Evolutionary conservation across 495 filamentous ascomycete genomes (phyloP).

Genomic region (Amphirosellinia nigrospora): DNA sequence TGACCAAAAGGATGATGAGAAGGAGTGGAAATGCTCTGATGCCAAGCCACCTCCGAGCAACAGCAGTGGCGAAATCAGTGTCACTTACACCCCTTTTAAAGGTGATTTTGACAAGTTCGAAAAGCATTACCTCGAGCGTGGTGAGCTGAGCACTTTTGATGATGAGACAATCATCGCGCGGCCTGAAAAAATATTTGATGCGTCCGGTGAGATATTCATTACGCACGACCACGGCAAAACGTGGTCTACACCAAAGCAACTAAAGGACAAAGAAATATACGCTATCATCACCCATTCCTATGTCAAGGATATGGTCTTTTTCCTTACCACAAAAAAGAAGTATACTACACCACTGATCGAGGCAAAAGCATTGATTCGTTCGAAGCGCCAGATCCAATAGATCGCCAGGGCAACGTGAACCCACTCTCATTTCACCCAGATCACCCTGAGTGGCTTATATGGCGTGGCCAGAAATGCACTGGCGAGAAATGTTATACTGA

Average conservation of each 20-base stretch:
- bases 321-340: slow-evolving; percentile 72
- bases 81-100: slow-evolving; percentile 62
- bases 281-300: slow-evolving; percentile 76
- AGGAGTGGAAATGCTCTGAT: slow-evolving; percentile 62
- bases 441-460: slow-evolving; percentile 85
- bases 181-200: slow-evolving; percentile 53
- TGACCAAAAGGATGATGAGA: slow-evolving; percentile 63
- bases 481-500: slow-evolving; percentile 72
- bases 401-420: slow-evolving; percentile 35
- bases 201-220: slow-evolving; percentile 63
- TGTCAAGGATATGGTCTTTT: slow-evolving; percentile 82
- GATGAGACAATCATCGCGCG: slow-evolving; percentile 90
- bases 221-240: slow-evolving; percentile 85
- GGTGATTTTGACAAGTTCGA: slow-evolving; percentile 63
- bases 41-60: slow-evolving; percentile 47
- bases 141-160: slow-evolving; percentile 62
- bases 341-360: slow-evolving; percentile 80
- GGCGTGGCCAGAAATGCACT: slow-evolving; percentile 71
- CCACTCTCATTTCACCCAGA: slow-evolving; percentile 79
- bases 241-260: slow-evolving; percentile 65
- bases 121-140: slow-evolving; percentile 82
- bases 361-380: slow-evolving; percentile 72
- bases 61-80: slow-evolving; percentile 65
- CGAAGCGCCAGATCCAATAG: slow-evolving; percentile 58
- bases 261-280: slow-evolving; percentile 67